phyloP scores from a whole-genome alignment of 129 eudicot species.

The Arctium lappa region DNA sequence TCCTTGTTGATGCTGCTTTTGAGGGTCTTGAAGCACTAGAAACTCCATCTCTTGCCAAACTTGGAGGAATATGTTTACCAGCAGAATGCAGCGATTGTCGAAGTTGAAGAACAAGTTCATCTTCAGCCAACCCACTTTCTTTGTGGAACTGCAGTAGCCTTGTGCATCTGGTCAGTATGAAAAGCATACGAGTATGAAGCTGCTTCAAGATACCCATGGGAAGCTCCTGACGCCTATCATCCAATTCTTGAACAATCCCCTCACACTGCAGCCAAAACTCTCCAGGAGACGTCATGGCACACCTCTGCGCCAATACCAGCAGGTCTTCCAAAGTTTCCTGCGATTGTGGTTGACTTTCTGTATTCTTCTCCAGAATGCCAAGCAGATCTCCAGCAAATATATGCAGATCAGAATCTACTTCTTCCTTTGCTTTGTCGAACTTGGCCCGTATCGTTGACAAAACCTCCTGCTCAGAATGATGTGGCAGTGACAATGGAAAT shows the following conservation, averaged over 20 bases:
- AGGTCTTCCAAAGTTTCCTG: constrained; percentile 94
- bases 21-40: constrained; percentile 38
- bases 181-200: constrained; percentile 98
- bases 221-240: constrained; percentile 93
- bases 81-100: constrained; percentile 85
- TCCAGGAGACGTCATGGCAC: constrained; percentile 91
- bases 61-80: constrained; percentile 44
- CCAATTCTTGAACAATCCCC: constrained; percentile 94
- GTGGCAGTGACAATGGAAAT: neutral
- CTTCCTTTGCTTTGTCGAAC: constrained; percentile 99
- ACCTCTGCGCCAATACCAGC: constrained; percentile 79
- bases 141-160: constrained; percentile 91
- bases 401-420: constrained; percentile 91
- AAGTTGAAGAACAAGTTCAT: constrained; percentile 68
- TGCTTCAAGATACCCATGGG: constrained; percentile 88
- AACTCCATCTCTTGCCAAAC: constrained; percentile 27
- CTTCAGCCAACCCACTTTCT: constrained; percentile 96
- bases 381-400: constrained; percentile 89
- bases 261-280: constrained; percentile 99
- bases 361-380: constrained; percentile 82
- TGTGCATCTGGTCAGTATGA: constrained; percentile 94
- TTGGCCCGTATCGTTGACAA: constrained; percentile 72
- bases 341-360: constrained; percentile 90
- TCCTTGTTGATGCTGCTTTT: constrained; percentile 47
- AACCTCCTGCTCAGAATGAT: constrained; percentile 65